These are phyloP conservation scores for Globisporangium okanoganense DNA, from an alignment of 352 stramenopile species.

Conservation along the genomic window DNA sequence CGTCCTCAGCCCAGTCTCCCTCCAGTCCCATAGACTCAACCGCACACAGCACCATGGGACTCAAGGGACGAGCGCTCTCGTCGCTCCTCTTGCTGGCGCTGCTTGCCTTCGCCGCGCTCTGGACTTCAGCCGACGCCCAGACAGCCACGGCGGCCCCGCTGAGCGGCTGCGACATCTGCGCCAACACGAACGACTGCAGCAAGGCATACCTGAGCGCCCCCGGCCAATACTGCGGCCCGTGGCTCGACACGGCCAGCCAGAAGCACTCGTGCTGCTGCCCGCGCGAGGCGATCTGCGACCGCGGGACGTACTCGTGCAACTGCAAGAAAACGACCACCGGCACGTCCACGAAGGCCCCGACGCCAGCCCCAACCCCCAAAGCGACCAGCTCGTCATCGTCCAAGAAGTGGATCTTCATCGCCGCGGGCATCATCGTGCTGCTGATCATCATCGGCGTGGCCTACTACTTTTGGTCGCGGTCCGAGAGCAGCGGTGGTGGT, in stretches of 20 bases:
- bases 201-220: conserved; percentile 37
- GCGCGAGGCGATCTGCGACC: conserved; percentile 26
- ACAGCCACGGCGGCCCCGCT: conserved; percentile 2
- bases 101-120: conserved; percentile 12
- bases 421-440: conserved; percentile 23
- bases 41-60: neutral
- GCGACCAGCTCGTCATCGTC: conserved; percentile 23
- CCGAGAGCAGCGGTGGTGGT: conserved; percentile 30
- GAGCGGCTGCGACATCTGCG: conserved; percentile 47
- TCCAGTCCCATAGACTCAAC: neutral
- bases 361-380: conserved; percentile 30
- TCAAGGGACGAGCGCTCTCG: conserved; percentile 4
- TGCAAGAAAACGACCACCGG: conserved; percentile 24
- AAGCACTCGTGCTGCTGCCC: conserved; percentile 55
- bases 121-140: conserved; percentile 7
- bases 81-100: conserved; percentile 11
- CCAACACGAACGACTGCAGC: conserved; percentile 41
- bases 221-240: conserved; percentile 52
- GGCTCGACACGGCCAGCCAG: conserved; percentile 33
- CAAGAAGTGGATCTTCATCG: conserved; percentile 28
- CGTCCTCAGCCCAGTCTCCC: neutral
- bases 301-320: conserved; percentile 40
- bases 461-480: conserved; percentile 31
- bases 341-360: conserved; percentile 19
- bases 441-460: conserved; percentile 31